Evolutionary conservation across 495 filamentous ascomycete genomes (phyloP).

Genomic region (Podospora conica): DNA sequence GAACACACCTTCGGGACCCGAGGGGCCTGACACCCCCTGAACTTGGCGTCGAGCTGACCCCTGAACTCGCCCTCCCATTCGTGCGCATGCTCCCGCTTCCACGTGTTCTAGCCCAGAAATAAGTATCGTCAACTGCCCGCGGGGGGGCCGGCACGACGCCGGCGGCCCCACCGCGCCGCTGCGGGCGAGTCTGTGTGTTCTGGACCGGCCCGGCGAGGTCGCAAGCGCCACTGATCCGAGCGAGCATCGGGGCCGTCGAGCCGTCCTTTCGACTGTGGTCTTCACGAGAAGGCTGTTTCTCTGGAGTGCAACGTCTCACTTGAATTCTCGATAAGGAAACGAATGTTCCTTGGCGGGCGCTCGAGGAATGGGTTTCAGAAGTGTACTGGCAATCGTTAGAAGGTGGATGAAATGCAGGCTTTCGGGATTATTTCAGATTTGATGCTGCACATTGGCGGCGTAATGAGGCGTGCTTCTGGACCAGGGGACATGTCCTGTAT

Average conservation of each 20-base stretch:
- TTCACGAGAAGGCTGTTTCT: no score
- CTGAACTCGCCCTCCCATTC: background rate
- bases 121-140: background rate
- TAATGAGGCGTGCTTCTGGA: background rate
- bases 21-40: no score
- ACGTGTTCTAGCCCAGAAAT: background rate
- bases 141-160: background rate
- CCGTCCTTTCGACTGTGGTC: no score
- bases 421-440: background rate
- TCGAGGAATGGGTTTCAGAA: no score
- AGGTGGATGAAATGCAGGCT: no score
- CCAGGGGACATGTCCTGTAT: background rate
- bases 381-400: no score
- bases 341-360: no score
- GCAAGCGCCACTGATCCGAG: background rate
- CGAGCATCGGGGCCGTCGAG: no score
- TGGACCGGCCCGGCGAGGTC: background rate
- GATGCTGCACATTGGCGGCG: background rate
- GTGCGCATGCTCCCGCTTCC: background rate
- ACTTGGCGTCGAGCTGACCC: background rate
- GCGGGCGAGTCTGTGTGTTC: background rate
- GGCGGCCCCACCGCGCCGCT: background rate
- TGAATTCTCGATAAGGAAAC: no score
- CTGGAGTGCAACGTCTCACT: background rate
- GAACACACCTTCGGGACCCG: no score